Evolutionary conservation across 2,329 filamentous ascomycete species (phyloP).

Genomic region (Neofusicoccum parvum): DNA sequence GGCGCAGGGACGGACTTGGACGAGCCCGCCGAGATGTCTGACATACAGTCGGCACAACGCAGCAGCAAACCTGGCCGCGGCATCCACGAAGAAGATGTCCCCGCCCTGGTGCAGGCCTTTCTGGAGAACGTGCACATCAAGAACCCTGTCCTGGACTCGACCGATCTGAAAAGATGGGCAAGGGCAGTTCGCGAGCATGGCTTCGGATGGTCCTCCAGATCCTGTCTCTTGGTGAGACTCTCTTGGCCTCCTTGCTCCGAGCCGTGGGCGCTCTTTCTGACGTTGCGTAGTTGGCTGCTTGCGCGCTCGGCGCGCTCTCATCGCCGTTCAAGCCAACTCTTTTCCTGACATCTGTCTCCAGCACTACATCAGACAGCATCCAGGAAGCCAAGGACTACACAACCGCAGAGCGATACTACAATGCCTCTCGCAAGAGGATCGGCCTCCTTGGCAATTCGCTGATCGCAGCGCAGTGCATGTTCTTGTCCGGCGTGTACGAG

Average conservation of each 20-base stretch:
- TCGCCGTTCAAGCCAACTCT: constrained; percentile 25
- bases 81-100: constrained; percentile 33
- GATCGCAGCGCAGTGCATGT: constrained; percentile 35
- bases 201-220: constrained; percentile 32
- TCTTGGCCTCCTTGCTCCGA: background rate
- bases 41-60: background rate
- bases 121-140: constrained; percentile 38
- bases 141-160: constrained; percentile 36
- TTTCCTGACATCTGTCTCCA: background rate
- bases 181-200: constrained; percentile 30
- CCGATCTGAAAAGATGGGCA: constrained; percentile 28
- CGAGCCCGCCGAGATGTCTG: background rate
- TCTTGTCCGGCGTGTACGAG: constrained; percentile 37
- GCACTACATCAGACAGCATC: too few species aligned
- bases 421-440: constrained; percentile 35
- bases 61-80: constrained; percentile 17
- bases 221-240: constrained; percentile 34
- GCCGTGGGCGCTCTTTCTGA: background rate
- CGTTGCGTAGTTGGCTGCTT: constrained; percentile 32
- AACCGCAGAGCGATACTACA: constrained; percentile 33
- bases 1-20: background rate
- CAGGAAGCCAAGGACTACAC: constrained; percentile 14
- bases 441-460: constrained; percentile 33
- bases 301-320: constrained; percentile 34
- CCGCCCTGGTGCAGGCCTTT: constrained; percentile 31